Percentiles rank a stretch among this genome's conserved stretches.
phyloP scores from a whole-genome alignment of 768 basidiomycete species.

The Chalciporus chontae region DNA sequence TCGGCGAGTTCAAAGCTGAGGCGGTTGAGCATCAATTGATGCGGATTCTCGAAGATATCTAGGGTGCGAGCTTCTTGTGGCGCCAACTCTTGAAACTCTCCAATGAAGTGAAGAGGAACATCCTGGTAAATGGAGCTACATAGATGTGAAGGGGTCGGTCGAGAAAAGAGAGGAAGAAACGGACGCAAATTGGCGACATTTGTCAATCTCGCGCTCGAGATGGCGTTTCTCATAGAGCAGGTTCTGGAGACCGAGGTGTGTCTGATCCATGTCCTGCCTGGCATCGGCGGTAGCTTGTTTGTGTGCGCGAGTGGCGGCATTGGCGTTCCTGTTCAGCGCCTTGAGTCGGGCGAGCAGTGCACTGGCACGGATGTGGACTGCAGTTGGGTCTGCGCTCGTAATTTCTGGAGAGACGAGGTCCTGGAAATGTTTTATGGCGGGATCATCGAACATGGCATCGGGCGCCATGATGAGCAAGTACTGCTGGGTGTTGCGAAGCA shows the following conservation, averaged over 20 bases:
- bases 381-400: slow-evolving; percentile 39
- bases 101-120: slow-evolving; percentile 65
- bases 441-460: slow-evolving; percentile 36
- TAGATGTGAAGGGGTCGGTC: background rate
- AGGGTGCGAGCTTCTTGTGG: slow-evolving; percentile 62
- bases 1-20: slow-evolving; percentile 85
- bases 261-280: slow-evolving; percentile 86
- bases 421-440: slow-evolving; percentile 58
- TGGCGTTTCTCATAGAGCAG: slow-evolving; percentile 86
- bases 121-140: slow-evolving; percentile 85
- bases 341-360: slow-evolving; percentile 80
- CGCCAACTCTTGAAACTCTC: slow-evolving; percentile 67
- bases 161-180: slow-evolving; percentile 24
- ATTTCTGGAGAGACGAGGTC: slow-evolving; percentile 54
- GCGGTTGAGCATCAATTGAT: slow-evolving; percentile 85
- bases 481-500: background rate
- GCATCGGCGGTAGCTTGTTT: slow-evolving; percentile 72
- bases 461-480: background rate
- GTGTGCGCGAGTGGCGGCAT: slow-evolving; percentile 64
- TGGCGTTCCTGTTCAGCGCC: slow-evolving; percentile 71
- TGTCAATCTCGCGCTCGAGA: slow-evolving; percentile 87
- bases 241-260: slow-evolving; percentile 82
- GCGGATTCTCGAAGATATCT: slow-evolving; percentile 62
- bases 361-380: slow-evolving; percentile 62
- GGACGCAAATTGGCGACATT: slow-evolving; percentile 89